phyloP scores from a whole-genome alignment of 2,329 filamentous ascomycete genomes.

The Basipetospora chlamydospora region DNA sequence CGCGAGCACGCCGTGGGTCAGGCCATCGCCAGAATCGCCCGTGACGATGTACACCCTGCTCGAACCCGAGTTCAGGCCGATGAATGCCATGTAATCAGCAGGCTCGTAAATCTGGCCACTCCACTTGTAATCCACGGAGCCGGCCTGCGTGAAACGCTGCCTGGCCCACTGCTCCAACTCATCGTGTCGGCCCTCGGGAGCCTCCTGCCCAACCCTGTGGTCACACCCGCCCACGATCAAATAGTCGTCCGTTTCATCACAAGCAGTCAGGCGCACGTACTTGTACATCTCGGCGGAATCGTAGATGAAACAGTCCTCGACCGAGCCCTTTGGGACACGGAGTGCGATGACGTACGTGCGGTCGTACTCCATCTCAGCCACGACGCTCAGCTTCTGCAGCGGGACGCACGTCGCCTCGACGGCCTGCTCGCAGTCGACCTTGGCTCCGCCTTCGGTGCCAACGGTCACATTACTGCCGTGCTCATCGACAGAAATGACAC shows the following conservation, averaged over 20 bases:
- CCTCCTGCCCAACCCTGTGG: constrained; percentile 42
- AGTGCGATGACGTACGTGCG: constrained; percentile 43
- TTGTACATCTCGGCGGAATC: constrained; percentile 40
- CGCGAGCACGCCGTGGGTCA: constrained; percentile 40
- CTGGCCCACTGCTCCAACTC: constrained; percentile 39
- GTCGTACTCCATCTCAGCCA: constrained; percentile 36
- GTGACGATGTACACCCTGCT: constrained; percentile 38
- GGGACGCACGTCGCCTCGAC: constrained; percentile 41
- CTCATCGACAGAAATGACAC: constrained; percentile 31
- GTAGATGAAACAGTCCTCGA: constrained; percentile 41
- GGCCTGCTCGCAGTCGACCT: constrained; percentile 30
- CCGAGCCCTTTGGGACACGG: constrained; percentile 32
- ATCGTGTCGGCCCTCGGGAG: constrained; percentile 27
- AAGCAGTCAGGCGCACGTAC: constrained; percentile 36
- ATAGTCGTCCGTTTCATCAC: constrained; percentile 39
- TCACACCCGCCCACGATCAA: constrained; percentile 41
- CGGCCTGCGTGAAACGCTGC: constrained; percentile 34
- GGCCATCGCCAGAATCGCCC: constrained; percentile 41
- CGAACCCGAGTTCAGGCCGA: constrained; percentile 37
- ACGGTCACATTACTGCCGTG: constrained; percentile 33
- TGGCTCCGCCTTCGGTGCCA: constrained; percentile 28
- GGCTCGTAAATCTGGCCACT: constrained; percentile 43
- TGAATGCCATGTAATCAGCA: constrained; percentile 38
- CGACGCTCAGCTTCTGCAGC: constrained; percentile 37
- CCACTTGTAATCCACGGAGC: constrained; percentile 38